Conservation (phyloP, 108 stramenopile species). For the Nitzschia sp. region DNA sequence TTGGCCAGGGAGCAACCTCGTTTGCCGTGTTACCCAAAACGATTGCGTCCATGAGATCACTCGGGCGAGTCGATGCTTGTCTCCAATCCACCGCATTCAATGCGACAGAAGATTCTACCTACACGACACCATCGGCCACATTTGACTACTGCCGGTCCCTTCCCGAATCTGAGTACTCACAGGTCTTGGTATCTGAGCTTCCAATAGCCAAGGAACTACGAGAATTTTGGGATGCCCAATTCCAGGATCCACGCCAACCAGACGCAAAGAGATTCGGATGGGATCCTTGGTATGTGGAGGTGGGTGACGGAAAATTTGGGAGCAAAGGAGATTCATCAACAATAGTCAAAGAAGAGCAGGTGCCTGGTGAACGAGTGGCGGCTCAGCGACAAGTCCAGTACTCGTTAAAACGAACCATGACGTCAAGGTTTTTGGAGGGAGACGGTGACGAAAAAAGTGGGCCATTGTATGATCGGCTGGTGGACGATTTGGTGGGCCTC, state of each 20-base stretch:
- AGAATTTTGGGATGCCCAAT: conserved; percentile 30
- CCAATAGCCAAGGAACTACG: conserved; percentile 21
- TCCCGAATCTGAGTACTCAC: conserved; percentile 30
- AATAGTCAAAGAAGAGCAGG: background rate
- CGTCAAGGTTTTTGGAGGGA: conserved; percentile 14
- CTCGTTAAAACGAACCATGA: conserved; percentile 34
- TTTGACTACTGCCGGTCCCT: conserved; percentile 7
- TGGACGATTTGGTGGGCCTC: conserved; percentile 32
- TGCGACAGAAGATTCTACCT: background rate
- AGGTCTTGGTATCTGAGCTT: conserved; percentile 11
- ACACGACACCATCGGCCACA: background rate
- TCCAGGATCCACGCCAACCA: conserved; percentile 43
- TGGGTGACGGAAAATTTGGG: conserved; percentile 18
- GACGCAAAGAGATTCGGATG: conserved; percentile 32
- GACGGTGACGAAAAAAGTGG: background rate
- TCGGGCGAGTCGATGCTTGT: too few relatives aligned
- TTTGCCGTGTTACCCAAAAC: background rate
- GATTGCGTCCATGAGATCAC: too few relatives aligned
- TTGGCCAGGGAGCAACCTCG: background rate
- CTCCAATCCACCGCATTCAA: too few relatives aligned
- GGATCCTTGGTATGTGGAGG: conserved; percentile 47
- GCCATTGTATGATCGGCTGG: conserved; percentile 7
- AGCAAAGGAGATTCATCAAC: background rate
- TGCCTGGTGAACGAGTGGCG: conserved; percentile 25
- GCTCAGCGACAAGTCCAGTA: conserved; percentile 33